These are phyloP conservation scores for Lecanicillium sp. DNA, from an alignment of 2,329 filamentous ascomycete species.

Conservation along the genomic window DNA sequence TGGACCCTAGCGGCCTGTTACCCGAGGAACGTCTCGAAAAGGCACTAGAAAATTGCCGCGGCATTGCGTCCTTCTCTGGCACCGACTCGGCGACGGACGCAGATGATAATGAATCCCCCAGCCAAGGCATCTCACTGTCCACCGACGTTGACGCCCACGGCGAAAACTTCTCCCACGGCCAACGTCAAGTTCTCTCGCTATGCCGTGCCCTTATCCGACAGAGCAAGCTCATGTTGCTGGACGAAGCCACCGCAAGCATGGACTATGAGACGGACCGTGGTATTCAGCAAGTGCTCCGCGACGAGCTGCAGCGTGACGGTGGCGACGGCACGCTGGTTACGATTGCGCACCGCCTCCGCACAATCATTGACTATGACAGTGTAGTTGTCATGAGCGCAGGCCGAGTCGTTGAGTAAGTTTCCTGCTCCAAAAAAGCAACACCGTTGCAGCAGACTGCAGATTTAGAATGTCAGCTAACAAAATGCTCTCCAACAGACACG, in stretches of 20 bases:
- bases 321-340: slow-evolving; percentile 46
- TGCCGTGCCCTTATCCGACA: slow-evolving; percentile 47
- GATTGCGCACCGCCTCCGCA: slow-evolving; percentile 49
- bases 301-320: slow-evolving; percentile 36
- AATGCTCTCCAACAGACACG: slow-evolving; percentile 23
- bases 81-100: slow-evolving; percentile 25
- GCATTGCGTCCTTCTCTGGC: slow-evolving; percentile 45
- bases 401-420: slow-evolving; percentile 41
- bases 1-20: slow-evolving; percentile 56
- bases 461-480: slow-evolving; percentile 9
- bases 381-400: slow-evolving; percentile 51
- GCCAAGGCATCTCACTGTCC: slow-evolving; percentile 26
- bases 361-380: slow-evolving; percentile 52
- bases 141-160: slow-evolving; percentile 44
- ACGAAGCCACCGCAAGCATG: slow-evolving; percentile 54
- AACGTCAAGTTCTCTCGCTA: slow-evolving; percentile 51
- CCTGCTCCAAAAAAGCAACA: background rate
- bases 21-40: slow-evolving; percentile 45
- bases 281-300: slow-evolving; percentile 45
- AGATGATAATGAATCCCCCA: slow-evolving; percentile 15
- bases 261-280: slow-evolving; percentile 50
- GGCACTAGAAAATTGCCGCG: slow-evolving; percentile 54
- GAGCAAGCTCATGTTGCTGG: slow-evolving; percentile 47
- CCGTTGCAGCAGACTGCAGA: background rate
- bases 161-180: slow-evolving; percentile 50